phyloP scores from a whole-genome alignment of 495 filamentous ascomycete species.

The Podospora conica region DNA sequence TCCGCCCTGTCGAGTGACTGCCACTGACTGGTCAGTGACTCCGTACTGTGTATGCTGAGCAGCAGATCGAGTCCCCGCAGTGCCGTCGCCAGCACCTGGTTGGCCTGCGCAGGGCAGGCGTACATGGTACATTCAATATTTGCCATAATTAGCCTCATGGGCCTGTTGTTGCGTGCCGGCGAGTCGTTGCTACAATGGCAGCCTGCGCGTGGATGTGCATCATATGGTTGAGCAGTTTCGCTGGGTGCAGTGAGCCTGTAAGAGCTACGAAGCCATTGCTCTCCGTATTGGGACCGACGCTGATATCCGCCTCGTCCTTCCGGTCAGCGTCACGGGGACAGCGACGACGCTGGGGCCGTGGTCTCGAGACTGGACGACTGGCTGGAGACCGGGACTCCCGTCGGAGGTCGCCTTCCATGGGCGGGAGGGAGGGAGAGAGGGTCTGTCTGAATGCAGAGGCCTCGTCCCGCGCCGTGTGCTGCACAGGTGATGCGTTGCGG shows the following conservation, averaged over 20 bases:
- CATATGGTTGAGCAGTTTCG: neutral
- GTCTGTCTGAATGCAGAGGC: neutral
- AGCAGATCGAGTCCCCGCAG: conserved; percentile 3
- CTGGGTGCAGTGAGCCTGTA: neutral
- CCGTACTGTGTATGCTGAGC: neutral
- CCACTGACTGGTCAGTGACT: neutral
- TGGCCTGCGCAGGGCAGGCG: conserved; percentile 22
- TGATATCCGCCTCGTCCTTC: neutral
- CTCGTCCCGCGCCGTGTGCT: neutral
- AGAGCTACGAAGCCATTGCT: neutral
- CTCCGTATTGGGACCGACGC: too few relatives aligned
- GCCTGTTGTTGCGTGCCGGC: conserved; percentile 17
- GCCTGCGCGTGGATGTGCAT: neutral
- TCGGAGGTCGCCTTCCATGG: too few relatives aligned
- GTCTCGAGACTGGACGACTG: neutral
- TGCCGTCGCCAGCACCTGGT: conserved; percentile 21
- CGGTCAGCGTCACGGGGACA: neutral
- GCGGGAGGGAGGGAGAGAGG: neutral
- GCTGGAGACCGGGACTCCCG: too few relatives aligned
- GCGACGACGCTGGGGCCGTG: neutral
- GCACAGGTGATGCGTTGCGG: neutral
- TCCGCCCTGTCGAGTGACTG: neutral
- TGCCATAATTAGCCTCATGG: conserved; percentile 34
- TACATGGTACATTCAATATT: conserved; percentile 34
- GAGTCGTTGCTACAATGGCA: conserved; percentile 16